Base-by-base conservation (phyloP, 129 eudicot genomes). In the Lactuca saligna region DNA sequence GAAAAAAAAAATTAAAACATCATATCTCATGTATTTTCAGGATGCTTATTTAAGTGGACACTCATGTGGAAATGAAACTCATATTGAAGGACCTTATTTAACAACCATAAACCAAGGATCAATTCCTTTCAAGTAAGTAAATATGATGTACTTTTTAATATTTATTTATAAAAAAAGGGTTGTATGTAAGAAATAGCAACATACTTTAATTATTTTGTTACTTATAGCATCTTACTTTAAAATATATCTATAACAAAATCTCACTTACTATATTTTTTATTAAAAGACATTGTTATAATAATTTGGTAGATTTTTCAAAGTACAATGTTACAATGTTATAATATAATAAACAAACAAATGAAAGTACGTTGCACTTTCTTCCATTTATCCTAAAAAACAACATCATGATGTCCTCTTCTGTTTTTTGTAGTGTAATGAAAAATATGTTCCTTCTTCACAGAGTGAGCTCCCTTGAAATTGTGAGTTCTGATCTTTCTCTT, bases 371-470 rank as follows among this genome's bases (percentile, higher is more conserved):
- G 49, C 49, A 2, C 0, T 42, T 42, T 42, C 3, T 3, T 46
- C 11, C 14, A 69, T 20, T 56, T 16, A 51, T 31, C 31, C 25
- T 48, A 55, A 37, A 51, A 75, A 59, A 15, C 13, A 32, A 54
- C 38, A 50, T 65, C 61, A 33, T 66, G 58, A 57, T 59, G 38
- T 14, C 44, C 3, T 60, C 7, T 57, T n/a, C n/a, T 65, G 65
- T 70, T 62, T 63, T 54, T 11, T 63, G 54, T 77, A 85, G 88
- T 17, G 84, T 73, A 65, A 39, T 11, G 25, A 65, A 15, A 32
- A 58, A 78, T 49, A 81, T 81, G 53, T 85, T 88, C 71, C 88
- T 85, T 78, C 88, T 88, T 72, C 96, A 88, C 33, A 77, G 80
- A 65, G 80, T 88, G 67, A 71, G 78, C 80, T 74, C 91, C 54